Evolutionary conservation across 2,329 filamentous ascomycete genomes (phyloP).

Genomic region (Microdochium trichocladiopsis): DNA sequence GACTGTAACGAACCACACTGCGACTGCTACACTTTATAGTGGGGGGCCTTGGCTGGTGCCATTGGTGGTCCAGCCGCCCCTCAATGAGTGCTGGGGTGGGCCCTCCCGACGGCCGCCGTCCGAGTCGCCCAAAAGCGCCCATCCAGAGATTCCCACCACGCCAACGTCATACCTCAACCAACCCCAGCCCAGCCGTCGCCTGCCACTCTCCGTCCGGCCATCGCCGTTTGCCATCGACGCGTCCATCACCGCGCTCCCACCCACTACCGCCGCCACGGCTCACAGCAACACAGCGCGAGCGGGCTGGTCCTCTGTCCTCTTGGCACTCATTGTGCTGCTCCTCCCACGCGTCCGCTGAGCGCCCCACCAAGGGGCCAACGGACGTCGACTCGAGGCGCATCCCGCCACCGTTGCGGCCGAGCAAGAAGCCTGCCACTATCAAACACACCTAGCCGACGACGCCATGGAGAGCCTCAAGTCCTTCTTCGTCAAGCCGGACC

Average conservation of each 20-base stretch:
- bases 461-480: constrained; percentile 81
- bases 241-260: constrained; percentile 2
- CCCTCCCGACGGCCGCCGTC: too few species aligned
- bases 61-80: too few species aligned
- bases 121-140: constrained; percentile 1
- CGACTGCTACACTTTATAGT: too few species aligned
- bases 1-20: too few species aligned
- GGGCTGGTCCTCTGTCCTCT: too few species aligned
- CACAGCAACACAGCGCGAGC: neutral
- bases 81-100: too few species aligned
- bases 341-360: too few species aligned
- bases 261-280: neutral
- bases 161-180: neutral
- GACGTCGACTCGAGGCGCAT: too few species aligned
- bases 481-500: constrained; percentile 87
- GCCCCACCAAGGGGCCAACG: too few species aligned
- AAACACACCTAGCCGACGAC: constrained; percentile 11
- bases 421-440: too few species aligned
- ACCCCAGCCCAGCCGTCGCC: neutral
- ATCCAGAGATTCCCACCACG: neutral
- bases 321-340: too few species aligned
- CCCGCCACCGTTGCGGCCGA: neutral
- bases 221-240: constrained; percentile 2
- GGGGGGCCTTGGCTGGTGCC: too few species aligned
- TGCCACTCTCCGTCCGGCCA: neutral